These are phyloP conservation scores for Russula brevipes DNA, from an alignment of 768 basidiomycete genomes.

Conservation along the genomic window DNA sequence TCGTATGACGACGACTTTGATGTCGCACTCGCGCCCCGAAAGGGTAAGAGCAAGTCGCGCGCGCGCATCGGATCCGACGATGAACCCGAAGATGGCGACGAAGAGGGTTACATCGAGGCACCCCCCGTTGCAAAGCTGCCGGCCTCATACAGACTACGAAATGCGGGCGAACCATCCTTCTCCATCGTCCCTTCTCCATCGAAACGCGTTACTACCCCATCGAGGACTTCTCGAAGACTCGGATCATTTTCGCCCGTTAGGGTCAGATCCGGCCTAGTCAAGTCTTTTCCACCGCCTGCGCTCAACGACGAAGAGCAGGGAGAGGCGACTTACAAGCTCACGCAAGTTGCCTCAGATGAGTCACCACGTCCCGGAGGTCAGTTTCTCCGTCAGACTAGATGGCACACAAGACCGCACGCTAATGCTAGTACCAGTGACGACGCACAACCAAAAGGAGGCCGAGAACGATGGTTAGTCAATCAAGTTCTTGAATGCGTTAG, in stretches of 20 bases:
- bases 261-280: neutral
- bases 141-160: conserved; percentile 3
- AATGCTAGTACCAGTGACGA: neutral
- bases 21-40: neutral
- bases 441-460: neutral
- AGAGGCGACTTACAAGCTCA: neutral
- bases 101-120: conserved; percentile 1
- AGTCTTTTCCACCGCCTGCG: neutral
- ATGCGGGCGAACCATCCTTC: conserved; percentile 7
- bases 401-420: neutral
- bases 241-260: neutral
- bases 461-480: conserved; percentile 2
- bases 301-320: conserved; percentile 9
- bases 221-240: neutral
- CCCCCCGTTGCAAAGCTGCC: neutral
- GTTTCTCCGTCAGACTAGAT: neutral
- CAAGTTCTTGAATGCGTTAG: neutral
- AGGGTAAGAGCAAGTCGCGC: conserved; percentile 11
- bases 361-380: neutral
- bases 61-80: conserved; percentile 20
- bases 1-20: conserved; percentile 17
- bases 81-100: neutral
- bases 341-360: neutral
- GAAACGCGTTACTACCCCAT: conserved; percentile 2
- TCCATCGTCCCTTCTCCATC: conserved; percentile 13